phyloP scores from a whole-genome alignment of 345 rosid genomes.

The Triadica sebifera region DNA sequence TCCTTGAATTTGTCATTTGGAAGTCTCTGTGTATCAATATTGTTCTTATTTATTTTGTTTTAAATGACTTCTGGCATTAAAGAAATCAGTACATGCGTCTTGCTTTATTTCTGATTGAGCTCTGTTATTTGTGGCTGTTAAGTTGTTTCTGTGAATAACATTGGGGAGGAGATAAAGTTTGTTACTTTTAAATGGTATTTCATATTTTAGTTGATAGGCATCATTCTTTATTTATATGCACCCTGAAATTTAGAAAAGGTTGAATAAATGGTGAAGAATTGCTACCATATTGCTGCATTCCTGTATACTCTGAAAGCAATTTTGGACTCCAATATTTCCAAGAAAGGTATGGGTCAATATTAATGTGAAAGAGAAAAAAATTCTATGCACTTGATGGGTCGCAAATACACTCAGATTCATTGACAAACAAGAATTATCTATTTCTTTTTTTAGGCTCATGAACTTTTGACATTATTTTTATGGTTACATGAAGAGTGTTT shows the following conservation, averaged over 20 bases:
- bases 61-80: background rate
- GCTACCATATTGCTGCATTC: background rate
- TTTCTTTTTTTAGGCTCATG: no score
- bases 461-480: background rate
- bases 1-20: background rate
- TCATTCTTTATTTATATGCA: background rate
- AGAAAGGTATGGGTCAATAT: background rate
- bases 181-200: background rate
- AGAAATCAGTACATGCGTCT: background rate
- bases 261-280: background rate
- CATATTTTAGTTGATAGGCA: background rate
- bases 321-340: background rate
- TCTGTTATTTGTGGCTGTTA: background rate
- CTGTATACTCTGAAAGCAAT: background rate
- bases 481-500: background rate
- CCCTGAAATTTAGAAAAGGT: background rate
- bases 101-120: background rate
- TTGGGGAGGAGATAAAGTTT: no score
- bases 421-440: no score
- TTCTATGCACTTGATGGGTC: background rate
- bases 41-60: background rate
- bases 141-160: background rate
- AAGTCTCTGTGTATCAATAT: background rate
- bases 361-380: background rate
- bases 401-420: background rate